phyloP scores from a whole-genome alignment of 257 asterid genomes.

The Solanum acaule region DNA sequence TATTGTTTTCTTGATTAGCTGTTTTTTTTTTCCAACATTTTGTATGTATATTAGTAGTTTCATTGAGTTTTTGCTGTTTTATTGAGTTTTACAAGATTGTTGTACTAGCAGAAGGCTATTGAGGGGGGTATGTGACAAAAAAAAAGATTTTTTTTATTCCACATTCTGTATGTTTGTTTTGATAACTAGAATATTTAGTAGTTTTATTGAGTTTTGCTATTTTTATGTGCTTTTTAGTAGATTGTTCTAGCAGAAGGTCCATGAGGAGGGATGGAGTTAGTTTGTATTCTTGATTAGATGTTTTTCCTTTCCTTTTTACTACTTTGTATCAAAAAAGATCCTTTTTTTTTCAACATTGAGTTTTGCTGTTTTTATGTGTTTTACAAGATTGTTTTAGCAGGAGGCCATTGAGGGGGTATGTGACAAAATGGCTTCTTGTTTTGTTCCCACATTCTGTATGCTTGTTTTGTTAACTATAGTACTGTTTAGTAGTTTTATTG shows the following conservation, averaged over 20 bases:
- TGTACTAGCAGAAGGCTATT: neutral
- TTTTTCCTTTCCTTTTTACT: too few species aligned
- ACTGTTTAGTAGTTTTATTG: too few species aligned
- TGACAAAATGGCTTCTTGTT: too few species aligned
- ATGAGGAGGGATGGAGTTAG: neutral
- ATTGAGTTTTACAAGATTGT: neutral
- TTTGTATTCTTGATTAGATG: neutral
- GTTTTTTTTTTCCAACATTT: neutral
- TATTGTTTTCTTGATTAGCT: neutral
- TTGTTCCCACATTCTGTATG: too few species aligned
- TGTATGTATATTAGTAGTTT: neutral
- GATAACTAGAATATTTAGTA: neutral
- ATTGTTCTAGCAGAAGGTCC: neutral
- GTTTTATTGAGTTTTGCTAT: neutral
- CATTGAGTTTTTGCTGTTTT: neutral
- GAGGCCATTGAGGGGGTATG: too few species aligned
- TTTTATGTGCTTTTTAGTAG: neutral
- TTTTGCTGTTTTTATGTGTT: too few species aligned
- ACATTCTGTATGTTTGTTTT: neutral
- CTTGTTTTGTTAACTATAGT: too few species aligned
- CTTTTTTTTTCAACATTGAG: too few species aligned
- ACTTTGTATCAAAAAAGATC: neutral
- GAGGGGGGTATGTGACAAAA: neutral
- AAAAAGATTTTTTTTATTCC: neutral
- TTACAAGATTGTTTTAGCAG: too few species aligned